Conservation (phyloP, 306 rosid genomes). For the Castanopsis chinensis region DNA sequence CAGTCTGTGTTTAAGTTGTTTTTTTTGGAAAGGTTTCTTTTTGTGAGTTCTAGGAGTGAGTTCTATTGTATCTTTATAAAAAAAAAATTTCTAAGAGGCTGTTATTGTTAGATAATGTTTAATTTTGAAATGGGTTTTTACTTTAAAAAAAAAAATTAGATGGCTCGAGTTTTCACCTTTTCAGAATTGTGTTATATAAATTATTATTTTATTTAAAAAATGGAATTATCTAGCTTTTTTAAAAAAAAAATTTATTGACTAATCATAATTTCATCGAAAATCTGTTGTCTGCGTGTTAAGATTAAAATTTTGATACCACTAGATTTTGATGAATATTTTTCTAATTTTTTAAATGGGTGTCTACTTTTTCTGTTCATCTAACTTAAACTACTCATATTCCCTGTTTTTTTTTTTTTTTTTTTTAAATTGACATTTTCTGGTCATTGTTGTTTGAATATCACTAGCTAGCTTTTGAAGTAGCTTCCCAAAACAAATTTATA, state of each 20-base stretch:
- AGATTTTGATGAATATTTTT: background rate
- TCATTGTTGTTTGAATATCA: too few relatives aligned
- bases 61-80: background rate
- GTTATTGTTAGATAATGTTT: background rate
- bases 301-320: background rate
- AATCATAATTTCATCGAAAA: background rate
- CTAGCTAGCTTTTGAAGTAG: too few relatives aligned
- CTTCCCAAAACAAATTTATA: too few relatives aligned
- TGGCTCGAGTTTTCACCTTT: background rate
- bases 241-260: background rate
- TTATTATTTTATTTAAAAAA: background rate
- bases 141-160: background rate
- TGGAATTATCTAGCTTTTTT: background rate
- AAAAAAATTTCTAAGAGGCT: background rate
- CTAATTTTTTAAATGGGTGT: too few relatives aligned
- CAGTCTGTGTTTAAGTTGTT: constrained; percentile 9
- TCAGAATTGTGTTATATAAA: background rate
- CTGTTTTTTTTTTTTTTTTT: background rate
- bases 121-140: background rate
- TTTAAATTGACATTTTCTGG: too few relatives aligned
- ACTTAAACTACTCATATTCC: background rate
- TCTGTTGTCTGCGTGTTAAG: background rate
- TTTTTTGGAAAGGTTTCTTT: background rate
- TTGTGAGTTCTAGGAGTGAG: background rate
- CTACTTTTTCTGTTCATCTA: background rate